A percentile compares a stretch with the other conserved stretches of the same genome.
phyloP scores from a whole-genome alignment of 2,329 filamentous ascomycete species.

The Alternaria arbusti region DNA sequence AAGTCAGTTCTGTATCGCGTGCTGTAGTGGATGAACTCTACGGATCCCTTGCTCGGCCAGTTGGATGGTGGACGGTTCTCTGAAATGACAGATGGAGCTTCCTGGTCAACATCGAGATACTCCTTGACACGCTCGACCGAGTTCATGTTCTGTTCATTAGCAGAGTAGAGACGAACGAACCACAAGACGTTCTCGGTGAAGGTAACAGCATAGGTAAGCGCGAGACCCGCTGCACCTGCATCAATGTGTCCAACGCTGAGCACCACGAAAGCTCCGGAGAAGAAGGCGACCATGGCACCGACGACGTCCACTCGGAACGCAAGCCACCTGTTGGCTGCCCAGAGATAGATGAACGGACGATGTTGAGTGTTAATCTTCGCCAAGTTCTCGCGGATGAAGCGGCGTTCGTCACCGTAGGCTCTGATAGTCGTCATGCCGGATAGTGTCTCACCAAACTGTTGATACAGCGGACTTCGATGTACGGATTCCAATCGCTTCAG shows the following conservation, averaged over 20 bases:
- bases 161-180: slow-evolving; percentile 91
- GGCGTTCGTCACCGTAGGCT: slow-evolving; percentile 90
- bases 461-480: slow-evolving; percentile 91
- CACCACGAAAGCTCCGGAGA: slow-evolving; percentile 89
- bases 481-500: slow-evolving; percentile 94
- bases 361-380: slow-evolving; percentile 86
- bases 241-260: slow-evolving; percentile 82
- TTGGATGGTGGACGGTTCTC: slow-evolving; percentile 76
- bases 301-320: slow-evolving; percentile 89
- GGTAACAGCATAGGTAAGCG: slow-evolving; percentile 92
- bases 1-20: slow-evolving; percentile 88
- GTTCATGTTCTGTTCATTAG: slow-evolving; percentile 99
- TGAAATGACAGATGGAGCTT: slow-evolving; percentile 78
- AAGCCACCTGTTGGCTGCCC: slow-evolving; percentile 97
- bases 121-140: slow-evolving; percentile 97
- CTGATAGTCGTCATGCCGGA: slow-evolving; percentile 95
- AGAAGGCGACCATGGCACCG: slow-evolving; percentile 91
- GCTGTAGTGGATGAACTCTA: slow-evolving; percentile 88
- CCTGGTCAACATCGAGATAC: slow-evolving; percentile 94
- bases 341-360: slow-evolving; percentile 93
- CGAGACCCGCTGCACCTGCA: slow-evolving; percentile 89
- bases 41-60: slow-evolving; percentile 85
- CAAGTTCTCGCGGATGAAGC: slow-evolving; percentile 93
- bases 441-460: slow-evolving; percentile 96
- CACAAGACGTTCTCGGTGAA: slow-evolving; percentile 97